Base-by-base conservation (phyloP, 768 basidiomycete genomes). In the Strobilomyces echinocephalus region DNA sequence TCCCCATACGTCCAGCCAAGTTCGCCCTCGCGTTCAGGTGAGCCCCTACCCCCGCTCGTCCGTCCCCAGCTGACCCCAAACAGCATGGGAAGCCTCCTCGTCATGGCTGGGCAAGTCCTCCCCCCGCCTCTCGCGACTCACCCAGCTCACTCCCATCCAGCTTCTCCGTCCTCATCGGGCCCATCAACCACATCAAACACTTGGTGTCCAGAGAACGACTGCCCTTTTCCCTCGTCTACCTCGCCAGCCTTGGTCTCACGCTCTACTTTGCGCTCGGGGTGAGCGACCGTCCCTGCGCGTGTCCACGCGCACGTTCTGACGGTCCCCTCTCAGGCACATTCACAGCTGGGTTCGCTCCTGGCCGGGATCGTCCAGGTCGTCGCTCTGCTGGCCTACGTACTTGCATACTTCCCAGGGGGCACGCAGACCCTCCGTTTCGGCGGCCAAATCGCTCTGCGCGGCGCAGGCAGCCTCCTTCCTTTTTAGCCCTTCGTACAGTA, bases 341-440 rank as follows among this genome's bases (percentile, higher is more conserved):
- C 93, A 18, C 93, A 92, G 56, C 58, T 99, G 28, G 91, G 92
- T 8, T 95, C 91, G 1, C 72, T 99, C 36, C 65, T 97, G 50
- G 83, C 83, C 31, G 93, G 89, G 12, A 79, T 85, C 34, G 77
- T 97, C 4, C 94, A 94, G 70, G 83, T 97, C 38, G 73, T 89
- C 41, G 85, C 95, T 2, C 81, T 99, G 16, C 76, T 97, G 14
- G 79, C 88, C 14, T 99, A 99, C 66, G 79, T 98, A 8, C 77
- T 93, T 16, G 94, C 94, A 0, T 98, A 97, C 73, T 98, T 99
- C 72, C 97, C 97, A 18, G 94, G 91, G 10, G 95, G 87, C 28
- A 79, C 78, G 28, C 84, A 87, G 60, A 92, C 91, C 1, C 75
- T 93, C 20, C 82, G 87, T 20, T 79, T 93, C 63, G 92, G 91